These are phyloP conservation scores for Saccharomycopsis crataegensis DNA, from an alignment of 1,139 yeast species.

Conservation along the genomic window DNA sequence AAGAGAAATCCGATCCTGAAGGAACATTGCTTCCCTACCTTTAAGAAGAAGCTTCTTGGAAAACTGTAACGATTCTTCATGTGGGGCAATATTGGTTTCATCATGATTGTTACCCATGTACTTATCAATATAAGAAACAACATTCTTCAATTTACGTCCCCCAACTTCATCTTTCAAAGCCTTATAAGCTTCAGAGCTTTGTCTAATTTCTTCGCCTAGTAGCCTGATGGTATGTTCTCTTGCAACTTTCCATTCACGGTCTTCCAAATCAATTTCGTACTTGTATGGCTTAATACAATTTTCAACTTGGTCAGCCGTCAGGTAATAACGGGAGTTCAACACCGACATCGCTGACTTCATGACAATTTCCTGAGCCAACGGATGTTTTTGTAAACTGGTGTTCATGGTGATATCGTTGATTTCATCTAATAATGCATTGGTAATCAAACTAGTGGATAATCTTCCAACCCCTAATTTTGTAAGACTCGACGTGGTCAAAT, in stretches of 20 bases:
- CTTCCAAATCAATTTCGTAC: slow-evolving; percentile 93
- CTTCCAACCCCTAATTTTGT: slow-evolving; percentile 95
- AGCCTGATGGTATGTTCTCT: slow-evolving; percentile 70
- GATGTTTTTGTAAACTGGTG: slow-evolving; percentile 77
- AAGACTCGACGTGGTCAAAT: slow-evolving; percentile 70
- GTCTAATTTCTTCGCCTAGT: slow-evolving; percentile 76
- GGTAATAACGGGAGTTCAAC: slow-evolving; percentile 67
- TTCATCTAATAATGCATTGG: slow-evolving; percentile 72
- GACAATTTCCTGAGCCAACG: slow-evolving; percentile 74
- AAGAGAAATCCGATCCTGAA: slow-evolving; percentile 67
- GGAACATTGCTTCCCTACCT: slow-evolving; percentile 82
- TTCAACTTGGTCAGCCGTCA: slow-evolving; percentile 97
- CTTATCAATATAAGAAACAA: slow-evolving; percentile 62
- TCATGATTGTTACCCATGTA: slow-evolving; percentile 31
- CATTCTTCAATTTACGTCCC: slow-evolving; percentile 73
- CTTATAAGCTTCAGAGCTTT: slow-evolving; percentile 63
- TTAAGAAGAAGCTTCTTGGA: slow-evolving; percentile 60
- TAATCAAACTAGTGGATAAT: slow-evolving; percentile 72
- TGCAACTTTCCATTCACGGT: slow-evolving; percentile 83
- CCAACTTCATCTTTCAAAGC: slow-evolving; percentile 71
- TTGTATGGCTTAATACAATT: slow-evolving; percentile 96
- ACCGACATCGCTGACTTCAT: slow-evolving; percentile 81
- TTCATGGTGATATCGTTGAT: slow-evolving; percentile 64
- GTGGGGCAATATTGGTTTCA: neutral
- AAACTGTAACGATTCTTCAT: slow-evolving; percentile 67